These are phyloP conservation scores for Fomitopsis palustris DNA, from an alignment of 1,284 basidiomycete genomes.

Conservation along the genomic window DNA sequence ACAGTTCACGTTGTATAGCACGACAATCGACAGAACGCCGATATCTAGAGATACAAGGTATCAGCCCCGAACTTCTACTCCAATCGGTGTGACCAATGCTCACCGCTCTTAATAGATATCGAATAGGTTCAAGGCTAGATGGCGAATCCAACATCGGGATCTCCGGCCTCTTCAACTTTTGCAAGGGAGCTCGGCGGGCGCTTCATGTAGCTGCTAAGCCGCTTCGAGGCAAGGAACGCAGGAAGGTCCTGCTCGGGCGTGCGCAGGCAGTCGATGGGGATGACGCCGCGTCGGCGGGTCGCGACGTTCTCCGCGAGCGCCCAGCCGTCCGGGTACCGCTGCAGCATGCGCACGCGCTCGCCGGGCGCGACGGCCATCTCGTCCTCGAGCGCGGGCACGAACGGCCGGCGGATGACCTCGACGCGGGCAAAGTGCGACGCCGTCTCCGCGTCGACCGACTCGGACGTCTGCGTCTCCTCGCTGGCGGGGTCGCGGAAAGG, in stretches of 20 bases:
- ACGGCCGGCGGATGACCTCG: constrained; percentile 51
- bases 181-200: not conserved
- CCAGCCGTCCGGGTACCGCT: constrained; percentile 69
- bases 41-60: not conserved
- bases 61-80: not conserved
- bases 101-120: not conserved
- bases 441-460: constrained; percentile 25
- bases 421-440: constrained; percentile 34
- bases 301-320: constrained; percentile 38
- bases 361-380: constrained; percentile 51
- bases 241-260: constrained; percentile 44
- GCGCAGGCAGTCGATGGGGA: constrained; percentile 62
- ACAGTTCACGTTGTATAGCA: not conserved
- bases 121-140: not conserved
- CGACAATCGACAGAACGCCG: too few species aligned
- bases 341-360: constrained; percentile 50
- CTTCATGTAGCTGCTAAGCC: constrained; percentile 37
- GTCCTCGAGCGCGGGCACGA: constrained; percentile 53
- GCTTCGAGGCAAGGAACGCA: constrained; percentile 46
- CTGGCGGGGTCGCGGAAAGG: constrained; percentile 33
- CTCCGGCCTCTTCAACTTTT: not conserved
- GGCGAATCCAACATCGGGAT: not conserved
- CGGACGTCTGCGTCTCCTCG: constrained; percentile 11
- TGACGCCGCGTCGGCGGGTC: constrained; percentile 35
- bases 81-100: not conserved